Percentiles rank a stretch among this genome's conserved stretches.
phyloP scores from a whole-genome alignment of 2,329 filamentous ascomycete genomes.

The Colletotrichum sidae region DNA sequence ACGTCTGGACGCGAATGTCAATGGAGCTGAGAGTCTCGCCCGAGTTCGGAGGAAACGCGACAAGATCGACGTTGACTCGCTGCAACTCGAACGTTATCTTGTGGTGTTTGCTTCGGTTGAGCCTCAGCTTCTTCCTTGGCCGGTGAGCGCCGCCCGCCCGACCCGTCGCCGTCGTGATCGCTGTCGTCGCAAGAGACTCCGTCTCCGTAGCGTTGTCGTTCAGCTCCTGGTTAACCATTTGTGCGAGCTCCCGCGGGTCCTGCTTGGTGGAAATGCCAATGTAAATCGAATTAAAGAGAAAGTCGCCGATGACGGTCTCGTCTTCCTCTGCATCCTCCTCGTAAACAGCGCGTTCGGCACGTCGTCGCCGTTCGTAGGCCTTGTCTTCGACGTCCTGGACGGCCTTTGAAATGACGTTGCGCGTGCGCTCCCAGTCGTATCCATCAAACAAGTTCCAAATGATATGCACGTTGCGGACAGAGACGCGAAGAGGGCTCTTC shows the following conservation, averaged over 20 bases:
- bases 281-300: conserved; percentile 98
- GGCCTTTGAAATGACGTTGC: conserved; percentile 86
- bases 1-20: conserved; percentile 82
- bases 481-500: conserved; percentile 79
- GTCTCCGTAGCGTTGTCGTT: conserved; percentile 91
- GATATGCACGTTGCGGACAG: conserved; percentile 86
- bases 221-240: conserved; percentile 88
- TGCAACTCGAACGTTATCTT: conserved; percentile 96
- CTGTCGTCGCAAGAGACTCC: conserved; percentile 85
- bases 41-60: conserved; percentile 80
- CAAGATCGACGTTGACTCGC: conserved; percentile 84
- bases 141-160: conserved; percentile 57
- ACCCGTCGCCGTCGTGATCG: conserved; percentile 69
- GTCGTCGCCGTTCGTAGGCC: conserved; percentile 78
- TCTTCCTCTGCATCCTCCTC: conserved; percentile 81
- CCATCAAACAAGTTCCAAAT: conserved; percentile 99
- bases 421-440: conserved; percentile 93
- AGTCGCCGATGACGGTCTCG: conserved; percentile 90
- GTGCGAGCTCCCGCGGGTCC: conserved; percentile 83
- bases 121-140: conserved; percentile 69
- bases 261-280: conserved; percentile 90
- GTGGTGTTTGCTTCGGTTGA: conserved; percentile 88
- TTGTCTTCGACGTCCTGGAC: conserved; percentile 89
- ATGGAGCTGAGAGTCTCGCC: conserved; percentile 90
- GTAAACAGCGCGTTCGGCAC: conserved; percentile 63